Evolutionary conservation across 495 filamentous ascomycete species (phyloP).

Genomic region (Neurospora sp.): DNA sequence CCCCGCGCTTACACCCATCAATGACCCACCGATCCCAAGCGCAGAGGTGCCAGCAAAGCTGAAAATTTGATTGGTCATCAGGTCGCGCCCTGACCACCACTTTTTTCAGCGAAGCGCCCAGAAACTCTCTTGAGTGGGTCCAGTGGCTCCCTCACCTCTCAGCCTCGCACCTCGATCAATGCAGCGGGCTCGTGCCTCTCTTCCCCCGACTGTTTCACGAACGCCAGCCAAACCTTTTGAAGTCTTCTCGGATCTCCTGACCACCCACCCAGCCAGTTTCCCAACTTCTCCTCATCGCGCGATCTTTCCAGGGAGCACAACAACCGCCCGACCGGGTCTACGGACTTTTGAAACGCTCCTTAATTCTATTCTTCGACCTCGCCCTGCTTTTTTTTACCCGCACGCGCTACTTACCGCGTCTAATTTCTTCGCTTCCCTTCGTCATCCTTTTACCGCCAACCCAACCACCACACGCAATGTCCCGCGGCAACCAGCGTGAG

Average conservation of each 20-base stretch:
- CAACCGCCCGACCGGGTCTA: neutral
- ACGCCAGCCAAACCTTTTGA: neutral
- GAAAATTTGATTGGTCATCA: slow-evolving; percentile 13
- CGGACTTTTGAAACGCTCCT: slow-evolving; percentile 1
- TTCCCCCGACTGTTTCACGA: too few species aligned
- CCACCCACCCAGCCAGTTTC: neutral
- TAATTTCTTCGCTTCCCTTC: neutral
- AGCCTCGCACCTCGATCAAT: neutral
- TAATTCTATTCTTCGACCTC: neutral
- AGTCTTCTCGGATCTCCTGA: neutral
- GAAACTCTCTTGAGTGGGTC: slow-evolving; percentile 1
- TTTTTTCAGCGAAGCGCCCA: slow-evolving; percentile 9
- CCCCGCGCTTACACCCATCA: neutral
- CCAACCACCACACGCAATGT: slow-evolving; percentile 45
- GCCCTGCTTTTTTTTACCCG: neutral
- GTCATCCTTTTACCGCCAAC: neutral
- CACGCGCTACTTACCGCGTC: neutral
- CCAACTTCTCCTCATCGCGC: neutral
- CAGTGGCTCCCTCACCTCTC: neutral
- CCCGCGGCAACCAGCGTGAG: slow-evolving; percentile 89
- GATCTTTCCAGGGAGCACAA: neutral
- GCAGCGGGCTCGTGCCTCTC: neutral
- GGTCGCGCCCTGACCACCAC: slow-evolving; percentile 5
- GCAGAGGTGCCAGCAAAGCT: slow-evolving; percentile 2
- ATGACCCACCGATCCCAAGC: neutral